phyloP scores from a whole-genome alignment of 345 rosid genomes.

The Arabidopsis suecica region DNA sequence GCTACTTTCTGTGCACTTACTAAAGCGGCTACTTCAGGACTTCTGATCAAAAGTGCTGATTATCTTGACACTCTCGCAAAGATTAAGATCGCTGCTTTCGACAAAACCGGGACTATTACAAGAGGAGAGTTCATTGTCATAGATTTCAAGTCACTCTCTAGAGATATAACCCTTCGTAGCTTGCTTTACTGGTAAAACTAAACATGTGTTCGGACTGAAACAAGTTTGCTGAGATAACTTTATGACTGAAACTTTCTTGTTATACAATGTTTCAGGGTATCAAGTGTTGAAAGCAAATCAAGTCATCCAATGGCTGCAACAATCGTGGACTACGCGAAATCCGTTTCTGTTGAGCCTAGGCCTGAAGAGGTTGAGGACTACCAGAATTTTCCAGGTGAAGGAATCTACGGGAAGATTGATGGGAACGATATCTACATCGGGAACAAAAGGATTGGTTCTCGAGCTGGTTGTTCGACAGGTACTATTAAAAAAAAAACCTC shows the following conservation, averaged over 20 bases:
- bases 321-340: constrained; percentile 65
- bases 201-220: neutral
- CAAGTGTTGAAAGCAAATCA: constrained; percentile 94
- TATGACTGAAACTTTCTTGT: neutral
- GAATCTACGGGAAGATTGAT: constrained; percentile 78
- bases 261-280: constrained; percentile 60
- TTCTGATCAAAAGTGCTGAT: constrained; percentile 86
- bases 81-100: constrained; percentile 73
- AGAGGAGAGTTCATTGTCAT: constrained; percentile 83
- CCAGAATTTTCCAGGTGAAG: constrained; percentile 87
- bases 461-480: constrained; percentile 72
- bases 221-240: constrained; percentile 8
- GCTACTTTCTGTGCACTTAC: constrained; percentile 93
- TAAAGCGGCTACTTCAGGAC: constrained; percentile 81
- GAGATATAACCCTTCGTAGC: constrained; percentile 52
- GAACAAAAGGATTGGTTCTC: constrained; percentile 64
- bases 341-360: constrained; percentile 62
- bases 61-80: constrained; percentile 78
- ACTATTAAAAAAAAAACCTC: neutral
- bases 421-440: constrained; percentile 76
- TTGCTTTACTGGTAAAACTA: constrained; percentile 71
- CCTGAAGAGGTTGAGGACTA: constrained; percentile 69
- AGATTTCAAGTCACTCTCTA: constrained; percentile 57
- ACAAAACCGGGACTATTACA: constrained; percentile 93
- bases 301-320: constrained; percentile 95